Base-by-base conservation (phyloP, 2,329 filamentous ascomycete genomes). In the Lecanicillium sp. region DNA sequence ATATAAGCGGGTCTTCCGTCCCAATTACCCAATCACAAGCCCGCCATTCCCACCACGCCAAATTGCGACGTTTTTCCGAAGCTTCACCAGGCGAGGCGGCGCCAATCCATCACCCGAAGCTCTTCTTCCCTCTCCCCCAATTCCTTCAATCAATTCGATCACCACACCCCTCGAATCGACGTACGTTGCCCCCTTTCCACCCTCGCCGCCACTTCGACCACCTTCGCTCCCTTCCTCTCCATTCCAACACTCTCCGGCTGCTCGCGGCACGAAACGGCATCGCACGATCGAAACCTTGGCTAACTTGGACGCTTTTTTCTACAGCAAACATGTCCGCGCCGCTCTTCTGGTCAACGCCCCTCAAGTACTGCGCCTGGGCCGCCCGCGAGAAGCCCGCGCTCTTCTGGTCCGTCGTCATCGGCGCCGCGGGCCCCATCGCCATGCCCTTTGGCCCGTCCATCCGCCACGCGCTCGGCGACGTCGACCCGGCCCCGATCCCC, bases 351-450 rank as follows among this genome's bases (percentile, higher is more conserved):
- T 78, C 81, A 56, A 77, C 79, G 51, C 93, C 93, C 55, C 62
- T 94, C 65, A 83, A 83, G 60, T 97, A 95, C 81, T 71, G 87
- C 61, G 84, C 84, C 69, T 97, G 90, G 89, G 83, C 90, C 45
- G 78, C 87, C 43, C 84, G 89, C 71, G 85, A 93, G 69, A 87
- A 86, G 67, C 93, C 93, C 44, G 90, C 90, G 51, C 86, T 90
- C 72, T 95, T 96, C 77, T 97, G 83, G 79, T 89, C 87, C 59
- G 72, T 88, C 61, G 63, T 87, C 50, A 72, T 97, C 56, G 91
- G 87, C 58, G 72, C 69, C 55, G 60, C 81, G 48, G 90, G 90
- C 10, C 93, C 91, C 29, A 67, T 86, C 49, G 71, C 79, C 50
- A 72, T 95, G 54, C 66, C 85, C 51, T 74, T 78, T 49, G 84